Conservation (phyloP, 2,329 filamentous ascomycete genomes). For the Fusarium continuum region DNA sequence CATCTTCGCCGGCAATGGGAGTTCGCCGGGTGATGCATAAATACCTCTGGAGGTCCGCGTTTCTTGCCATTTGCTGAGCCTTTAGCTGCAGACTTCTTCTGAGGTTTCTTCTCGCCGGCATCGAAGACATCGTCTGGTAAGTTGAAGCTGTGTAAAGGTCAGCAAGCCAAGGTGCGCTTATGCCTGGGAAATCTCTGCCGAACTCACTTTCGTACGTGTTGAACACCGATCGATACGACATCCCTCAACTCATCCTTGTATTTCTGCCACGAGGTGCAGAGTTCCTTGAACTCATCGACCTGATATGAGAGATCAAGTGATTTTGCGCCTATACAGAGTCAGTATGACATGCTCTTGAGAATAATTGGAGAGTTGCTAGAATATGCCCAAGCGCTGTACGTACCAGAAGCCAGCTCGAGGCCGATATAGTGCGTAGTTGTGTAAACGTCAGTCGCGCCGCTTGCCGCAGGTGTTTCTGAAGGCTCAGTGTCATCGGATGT, state of each 20-base stretch:
- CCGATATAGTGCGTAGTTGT: conserved; percentile 97
- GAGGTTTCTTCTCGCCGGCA: conserved; percentile 77
- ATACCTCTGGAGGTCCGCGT: conserved; percentile 59
- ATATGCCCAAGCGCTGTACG: conserved; percentile 43
- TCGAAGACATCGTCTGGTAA: conserved; percentile 91
- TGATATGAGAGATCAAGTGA: conserved; percentile 81
- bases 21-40: conserved; percentile 33
- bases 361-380: not conserved
- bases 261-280: conserved; percentile 78
- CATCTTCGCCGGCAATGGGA: conserved; percentile 21
- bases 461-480: conserved; percentile 9
- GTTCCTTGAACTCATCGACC: conserved; percentile 86
- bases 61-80: conserved; percentile 56
- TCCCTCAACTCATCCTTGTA: conserved; percentile 77
- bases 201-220: conserved; percentile 85
- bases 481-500: conserved; percentile 8
- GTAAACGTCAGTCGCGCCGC: conserved; percentile 64
- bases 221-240: conserved; percentile 73
- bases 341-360: conserved; percentile 35
- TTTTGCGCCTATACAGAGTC: conserved; percentile 67
- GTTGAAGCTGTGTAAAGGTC: conserved; percentile 70
- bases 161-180: conserved; percentile 7
- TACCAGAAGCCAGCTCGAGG: conserved; percentile 79
- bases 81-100: conserved; percentile 61
- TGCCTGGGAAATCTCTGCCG: not conserved